Evolutionary conservation across 495 filamentous ascomycete genomes (phyloP), one percentile per base, ranked within the genome.

Genomic region (Penicillium dipodomyicola): DNA sequence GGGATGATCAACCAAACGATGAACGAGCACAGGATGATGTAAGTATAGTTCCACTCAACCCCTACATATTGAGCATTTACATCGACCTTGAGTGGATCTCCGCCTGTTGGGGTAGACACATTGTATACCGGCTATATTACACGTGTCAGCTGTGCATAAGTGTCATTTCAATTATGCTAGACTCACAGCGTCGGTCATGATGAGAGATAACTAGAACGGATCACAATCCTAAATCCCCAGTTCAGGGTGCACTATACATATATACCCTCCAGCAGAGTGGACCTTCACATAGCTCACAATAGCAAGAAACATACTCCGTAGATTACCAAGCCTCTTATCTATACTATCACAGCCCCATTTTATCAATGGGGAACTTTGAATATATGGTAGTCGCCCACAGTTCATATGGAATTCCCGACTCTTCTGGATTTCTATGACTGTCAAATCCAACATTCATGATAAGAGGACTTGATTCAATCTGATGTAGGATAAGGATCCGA

Each of bases 1-100:
- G 82, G 82, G 14, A 84, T 80, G 43, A 84, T 84, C 44, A 85
- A 61, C 78, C 79, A 84, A 48, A 84, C 81, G 50, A 85, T 71
- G 49, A 78, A 79, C 9, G 67, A 72, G 51, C 79, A 81, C 48
- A 78, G 66, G 29, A 78, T 59, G 41, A 84, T 75, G 57, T 80
- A 83, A 56, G 68, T 68, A 59, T 80, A 79, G 55, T 84, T 76
- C 64, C 72, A 79, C 56, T 79, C 76, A 45, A 75, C 64, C 29
- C 81, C 81, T 10, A 54, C 58, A 58, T 76, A 81, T 60, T 80
- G 78, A 12, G 70, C 69, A 54, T 82, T 82, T 29, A 82, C 79
- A 54, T 82, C 74, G 22, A 80, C 61, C 30, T 72, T 60, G 5
- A 69, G 57, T 14, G 77, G 70, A 56, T 82, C 67, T 30, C 79